phyloP scores from a whole-genome alignment of 2,329 filamentous ascomycete species.

The Canariomyces notabilis region DNA sequence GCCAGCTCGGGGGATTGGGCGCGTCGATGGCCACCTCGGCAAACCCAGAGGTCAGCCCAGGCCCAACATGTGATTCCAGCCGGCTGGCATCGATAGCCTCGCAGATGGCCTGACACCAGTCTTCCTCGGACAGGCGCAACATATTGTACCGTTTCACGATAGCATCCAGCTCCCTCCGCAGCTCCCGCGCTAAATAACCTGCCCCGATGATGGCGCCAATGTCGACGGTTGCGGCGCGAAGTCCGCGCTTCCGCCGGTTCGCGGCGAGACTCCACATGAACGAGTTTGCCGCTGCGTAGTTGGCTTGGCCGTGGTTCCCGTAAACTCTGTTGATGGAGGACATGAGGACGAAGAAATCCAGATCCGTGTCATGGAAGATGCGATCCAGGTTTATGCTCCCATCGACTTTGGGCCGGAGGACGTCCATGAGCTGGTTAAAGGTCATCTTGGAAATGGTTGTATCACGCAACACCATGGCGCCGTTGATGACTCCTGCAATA shows the following conservation, averaged over 20 bases:
- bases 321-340: conserved; percentile 32
- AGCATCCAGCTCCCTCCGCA: too few species aligned
- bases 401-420: conserved; percentile 30
- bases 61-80: too few species aligned
- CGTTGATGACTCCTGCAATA: conserved; percentile 28
- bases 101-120: too few species aligned
- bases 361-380: conserved; percentile 6
- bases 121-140: too few species aligned
- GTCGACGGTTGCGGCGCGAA: too few species aligned
- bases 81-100: too few species aligned
- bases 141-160: too few species aligned
- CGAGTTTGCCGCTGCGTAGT: conserved; percentile 37
- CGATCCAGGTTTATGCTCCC: conserved; percentile 36
- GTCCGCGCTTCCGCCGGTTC: not conserved
- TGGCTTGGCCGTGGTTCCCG: conserved; percentile 33
- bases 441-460: conserved; percentile 27
- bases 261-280: conserved; percentile 32
- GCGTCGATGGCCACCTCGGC: too few species aligned
- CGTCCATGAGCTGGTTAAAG: conserved; percentile 27
- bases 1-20: too few species aligned
- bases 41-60: too few species aligned
- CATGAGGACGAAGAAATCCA: conserved; percentile 35
- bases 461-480: conserved; percentile 29
- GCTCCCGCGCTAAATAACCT: too few species aligned
- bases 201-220: too few species aligned